A percentile compares a stretch with the other conserved stretches of the same genome.
These are phyloP conservation scores for Paraphoma chrysanthemicola DNA, from an alignment of 2,329 filamentous ascomycete genomes.

Conservation along the genomic window DNA sequence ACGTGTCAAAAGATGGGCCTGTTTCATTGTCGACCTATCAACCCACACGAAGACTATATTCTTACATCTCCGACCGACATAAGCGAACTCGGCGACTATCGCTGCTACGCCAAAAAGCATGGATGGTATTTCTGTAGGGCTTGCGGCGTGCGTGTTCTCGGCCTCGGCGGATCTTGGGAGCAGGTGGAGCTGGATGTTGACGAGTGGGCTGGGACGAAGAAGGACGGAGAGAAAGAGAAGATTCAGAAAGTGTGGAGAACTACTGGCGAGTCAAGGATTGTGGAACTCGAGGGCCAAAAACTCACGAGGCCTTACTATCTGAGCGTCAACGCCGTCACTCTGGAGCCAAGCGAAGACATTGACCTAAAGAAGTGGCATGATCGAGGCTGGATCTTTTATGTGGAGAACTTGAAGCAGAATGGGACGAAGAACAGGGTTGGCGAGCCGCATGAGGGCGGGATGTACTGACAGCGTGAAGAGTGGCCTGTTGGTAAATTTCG, in stretches of 20 bases:
- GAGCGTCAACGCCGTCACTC: conserved; percentile 43
- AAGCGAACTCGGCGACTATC: conserved; percentile 52
- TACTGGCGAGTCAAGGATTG: conserved; percentile 14
- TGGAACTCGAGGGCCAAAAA: conserved; percentile 19
- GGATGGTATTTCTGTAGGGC: conserved; percentile 58
- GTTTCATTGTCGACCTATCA: conserved; percentile 54
- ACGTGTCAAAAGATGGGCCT: conserved; percentile 58
- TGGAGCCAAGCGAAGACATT: conserved; percentile 34
- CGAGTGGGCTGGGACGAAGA: conserved; percentile 23
- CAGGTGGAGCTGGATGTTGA: conserved; percentile 27
- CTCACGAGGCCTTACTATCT: conserved; percentile 27
- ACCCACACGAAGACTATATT: conserved; percentile 53
- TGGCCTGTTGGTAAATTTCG: background rate
- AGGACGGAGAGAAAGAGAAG: conserved; percentile 14
- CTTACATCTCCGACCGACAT: conserved; percentile 51
- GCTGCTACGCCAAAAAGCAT: conserved; percentile 34
- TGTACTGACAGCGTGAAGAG: conserved; percentile 8
- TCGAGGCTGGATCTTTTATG: conserved; percentile 41
- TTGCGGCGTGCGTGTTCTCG: conserved; percentile 57
- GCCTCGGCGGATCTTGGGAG: conserved; percentile 36
- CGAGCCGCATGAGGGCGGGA: conserved; percentile 12
- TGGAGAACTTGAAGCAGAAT: conserved; percentile 23
- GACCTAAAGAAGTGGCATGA: conserved; percentile 44
- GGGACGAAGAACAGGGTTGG: background rate
- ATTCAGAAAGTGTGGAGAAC: conserved; percentile 33